phyloP scores from a whole-genome alignment of 192 early-diverging fungal species.

The Umbelopsis sp. region DNA sequence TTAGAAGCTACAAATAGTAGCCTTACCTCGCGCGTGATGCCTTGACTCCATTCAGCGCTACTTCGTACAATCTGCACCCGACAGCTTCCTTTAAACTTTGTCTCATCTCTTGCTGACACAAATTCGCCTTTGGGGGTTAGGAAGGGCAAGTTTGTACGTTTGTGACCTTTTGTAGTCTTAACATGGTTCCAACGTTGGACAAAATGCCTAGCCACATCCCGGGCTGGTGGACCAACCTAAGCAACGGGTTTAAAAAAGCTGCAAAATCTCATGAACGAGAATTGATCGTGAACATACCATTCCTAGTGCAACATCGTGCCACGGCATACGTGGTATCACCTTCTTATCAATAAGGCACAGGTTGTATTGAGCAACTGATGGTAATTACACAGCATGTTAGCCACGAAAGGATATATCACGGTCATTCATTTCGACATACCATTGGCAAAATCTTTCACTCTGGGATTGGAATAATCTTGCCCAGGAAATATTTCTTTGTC shows the following conservation, averaged over 20 bases:
- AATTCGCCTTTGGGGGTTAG: constrained; percentile 76
- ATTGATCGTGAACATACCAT: constrained; percentile 49
- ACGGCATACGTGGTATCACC: constrained; percentile 75
- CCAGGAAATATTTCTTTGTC: constrained; percentile 60
- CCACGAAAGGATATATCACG: background rate
- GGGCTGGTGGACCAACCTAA: constrained; percentile 68
- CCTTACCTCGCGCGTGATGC: constrained; percentile 53
- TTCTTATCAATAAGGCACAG: constrained; percentile 48
- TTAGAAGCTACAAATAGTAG: background rate
- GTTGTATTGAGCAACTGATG: constrained; percentile 32
- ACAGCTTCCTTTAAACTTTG: constrained; percentile 63
- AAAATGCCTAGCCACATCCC: constrained; percentile 86
- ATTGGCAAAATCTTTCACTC: constrained; percentile 76
- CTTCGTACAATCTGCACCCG: constrained; percentile 73
- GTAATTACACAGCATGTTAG: background rate
- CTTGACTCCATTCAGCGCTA: constrained; percentile 71
- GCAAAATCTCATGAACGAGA: background rate
- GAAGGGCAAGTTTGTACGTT: constrained; percentile 60
- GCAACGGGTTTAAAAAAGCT: background rate
- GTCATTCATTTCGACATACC: constrained; percentile 34
- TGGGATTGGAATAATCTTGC: constrained; percentile 91
- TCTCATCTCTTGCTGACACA: constrained; percentile 54
- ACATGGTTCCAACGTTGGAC: constrained; percentile 91
- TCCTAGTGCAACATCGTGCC: constrained; percentile 85
- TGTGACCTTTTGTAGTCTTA: constrained; percentile 65